A percentile compares a stretch with the other conserved stretches of the same genome.
These are phyloP conservation scores for Capronia epimyces DNA, from an alignment of 2,329 filamentous ascomycete genomes.

Conservation along the genomic window DNA sequence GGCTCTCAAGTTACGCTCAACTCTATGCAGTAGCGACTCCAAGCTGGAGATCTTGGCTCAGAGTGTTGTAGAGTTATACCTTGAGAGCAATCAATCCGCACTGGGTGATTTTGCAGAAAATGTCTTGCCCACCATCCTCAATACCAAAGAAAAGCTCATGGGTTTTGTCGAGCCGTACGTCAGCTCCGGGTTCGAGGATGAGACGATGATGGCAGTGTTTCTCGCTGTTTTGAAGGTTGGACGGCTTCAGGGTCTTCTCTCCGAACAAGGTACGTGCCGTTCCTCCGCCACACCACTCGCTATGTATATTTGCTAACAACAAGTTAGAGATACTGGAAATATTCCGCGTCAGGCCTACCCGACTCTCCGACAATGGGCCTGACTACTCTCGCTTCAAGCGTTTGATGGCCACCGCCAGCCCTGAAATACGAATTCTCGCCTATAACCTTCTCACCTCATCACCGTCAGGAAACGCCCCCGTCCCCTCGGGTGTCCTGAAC, in stretches of 20 bases:
- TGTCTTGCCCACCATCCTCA: constrained; percentile 25
- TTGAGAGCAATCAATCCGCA: constrained; percentile 19
- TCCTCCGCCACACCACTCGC: not conserved
- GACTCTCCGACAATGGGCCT: not conserved
- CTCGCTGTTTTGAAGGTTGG: constrained; percentile 24
- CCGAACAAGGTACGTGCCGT: constrained; percentile 13
- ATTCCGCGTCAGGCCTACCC: constrained; percentile 7
- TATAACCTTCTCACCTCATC: constrained; percentile 75
- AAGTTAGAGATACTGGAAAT: constrained; percentile 8
- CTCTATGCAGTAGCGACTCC: constrained; percentile 16
- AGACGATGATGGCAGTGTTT: constrained; percentile 16
- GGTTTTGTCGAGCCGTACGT: constrained; percentile 13
- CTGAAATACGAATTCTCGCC: constrained; percentile 69
- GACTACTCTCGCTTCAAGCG: constrained; percentile 29
- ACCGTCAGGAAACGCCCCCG: constrained; percentile 66
- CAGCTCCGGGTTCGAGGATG: constrained; percentile 1
- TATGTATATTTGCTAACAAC: not conserved
- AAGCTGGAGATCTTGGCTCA: constrained; percentile 6
- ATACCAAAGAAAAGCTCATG: constrained; percentile 16
- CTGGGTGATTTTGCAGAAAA: constrained; percentile 25
- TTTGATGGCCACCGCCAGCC: constrained; percentile 46
- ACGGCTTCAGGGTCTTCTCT: constrained; percentile 13
- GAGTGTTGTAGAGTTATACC: constrained; percentile 18
- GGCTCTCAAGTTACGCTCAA: constrained; percentile 25
- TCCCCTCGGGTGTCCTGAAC: constrained; percentile 57